phyloP scores from a whole-genome alignment of 2,329 filamentous ascomycete species.

The Phoma sp. region DNA sequence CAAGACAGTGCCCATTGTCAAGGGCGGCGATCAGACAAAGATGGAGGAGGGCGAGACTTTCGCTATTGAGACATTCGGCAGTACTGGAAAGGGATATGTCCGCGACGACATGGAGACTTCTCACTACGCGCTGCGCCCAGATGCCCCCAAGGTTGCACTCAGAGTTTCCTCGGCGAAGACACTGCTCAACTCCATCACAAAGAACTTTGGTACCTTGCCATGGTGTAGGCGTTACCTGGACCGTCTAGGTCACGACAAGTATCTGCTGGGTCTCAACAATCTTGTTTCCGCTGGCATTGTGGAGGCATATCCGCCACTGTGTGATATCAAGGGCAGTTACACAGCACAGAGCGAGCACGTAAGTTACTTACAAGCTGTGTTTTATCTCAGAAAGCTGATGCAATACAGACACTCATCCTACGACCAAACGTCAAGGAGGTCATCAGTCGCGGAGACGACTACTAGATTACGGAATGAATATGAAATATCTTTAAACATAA shows the following conservation, averaged over 20 bases:
- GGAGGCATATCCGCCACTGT: constrained; percentile 86
- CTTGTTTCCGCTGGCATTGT: constrained; percentile 83
- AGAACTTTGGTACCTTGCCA: constrained; percentile 92
- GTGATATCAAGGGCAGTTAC: constrained; percentile 92
- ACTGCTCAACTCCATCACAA: constrained; percentile 86
- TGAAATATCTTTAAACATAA: neutral
- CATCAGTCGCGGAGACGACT: constrained; percentile 84
- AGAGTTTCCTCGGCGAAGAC: constrained; percentile 83
- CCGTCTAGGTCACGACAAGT: constrained; percentile 92
- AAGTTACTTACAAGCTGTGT: constrained; percentile 50
- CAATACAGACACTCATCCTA: constrained; percentile 44
- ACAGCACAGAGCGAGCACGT: constrained; percentile 96
- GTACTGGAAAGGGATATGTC: constrained; percentile 87
- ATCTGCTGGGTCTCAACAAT: constrained; percentile 87
- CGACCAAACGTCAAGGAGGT: constrained; percentile 75
- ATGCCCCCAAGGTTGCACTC: constrained; percentile 77
- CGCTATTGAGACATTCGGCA: constrained; percentile 95
- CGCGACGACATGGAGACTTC: constrained; percentile 85
- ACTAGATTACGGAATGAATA: constrained; percentile 55
- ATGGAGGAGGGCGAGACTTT: constrained; percentile 98
- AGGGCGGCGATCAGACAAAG: constrained; percentile 85
- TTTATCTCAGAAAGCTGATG: constrained; percentile 13
- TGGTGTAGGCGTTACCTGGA: constrained; percentile 92
- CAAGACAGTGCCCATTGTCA: constrained; percentile 94
- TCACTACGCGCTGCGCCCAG: constrained; percentile 79